Conservation (phyloP, 1,284 basidiomycete genomes). For the Mycena sp. region DNA sequence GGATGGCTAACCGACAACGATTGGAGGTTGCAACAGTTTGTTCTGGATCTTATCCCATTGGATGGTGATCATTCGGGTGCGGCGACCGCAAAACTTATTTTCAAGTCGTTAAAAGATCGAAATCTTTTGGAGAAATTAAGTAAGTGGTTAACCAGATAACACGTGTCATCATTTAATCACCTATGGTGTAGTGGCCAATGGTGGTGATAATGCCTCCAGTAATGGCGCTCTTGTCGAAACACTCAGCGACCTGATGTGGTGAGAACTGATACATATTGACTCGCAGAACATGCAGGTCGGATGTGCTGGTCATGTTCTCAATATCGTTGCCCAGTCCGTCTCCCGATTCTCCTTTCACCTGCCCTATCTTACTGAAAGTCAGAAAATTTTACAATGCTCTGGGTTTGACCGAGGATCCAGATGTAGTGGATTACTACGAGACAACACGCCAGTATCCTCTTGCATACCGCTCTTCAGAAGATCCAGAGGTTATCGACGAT, state of each 20-base stretch:
- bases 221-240: constrained; percentile 25
- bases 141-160: background rate
- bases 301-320: constrained; percentile 27
- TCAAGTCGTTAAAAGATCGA: constrained; percentile 15
- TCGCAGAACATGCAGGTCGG: constrained; percentile 29
- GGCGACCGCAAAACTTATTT: constrained; percentile 24
- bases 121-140: constrained; percentile 16
- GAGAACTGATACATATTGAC: constrained; percentile 5
- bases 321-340: constrained; percentile 30
- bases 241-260: background rate
- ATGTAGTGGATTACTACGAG: constrained; percentile 25
- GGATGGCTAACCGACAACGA: constrained; percentile 9
- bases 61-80: constrained; percentile 24
- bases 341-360: background rate
- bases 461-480: background rate
- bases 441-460: constrained; percentile 10
- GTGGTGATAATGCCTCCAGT: constrained; percentile 26
- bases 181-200: constrained; percentile 11
- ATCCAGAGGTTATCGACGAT: constrained; percentile 1
- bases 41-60: constrained; percentile 29
- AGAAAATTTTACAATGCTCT: constrained; percentile 18
- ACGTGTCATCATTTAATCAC: background rate
- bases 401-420: constrained; percentile 24
- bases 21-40: constrained; percentile 23
- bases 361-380: background rate